Percentiles rank a stretch among this genome's conserved stretches.
phyloP scores from a whole-genome alignment of 2,329 filamentous ascomycete genomes.

The Fusarium secorum region DNA sequence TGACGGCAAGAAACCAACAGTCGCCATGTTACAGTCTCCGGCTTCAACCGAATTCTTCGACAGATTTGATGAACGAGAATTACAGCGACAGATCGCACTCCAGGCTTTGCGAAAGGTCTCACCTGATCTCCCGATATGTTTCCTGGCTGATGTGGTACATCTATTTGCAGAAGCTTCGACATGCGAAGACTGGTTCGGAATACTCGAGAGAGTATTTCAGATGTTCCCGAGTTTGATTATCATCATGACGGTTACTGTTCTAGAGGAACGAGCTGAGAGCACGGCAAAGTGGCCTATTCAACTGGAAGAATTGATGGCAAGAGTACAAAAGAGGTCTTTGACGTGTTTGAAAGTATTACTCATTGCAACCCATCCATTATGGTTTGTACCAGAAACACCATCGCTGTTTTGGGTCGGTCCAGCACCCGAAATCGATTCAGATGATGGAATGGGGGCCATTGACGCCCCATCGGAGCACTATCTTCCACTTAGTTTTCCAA shows the following conservation, averaged over 20 bases:
- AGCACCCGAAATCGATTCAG: background rate
- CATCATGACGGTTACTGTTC: background rate
- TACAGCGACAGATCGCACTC: background rate
- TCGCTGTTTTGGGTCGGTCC: accelerated
- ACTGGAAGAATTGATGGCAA: accelerated
- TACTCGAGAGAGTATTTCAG: background rate
- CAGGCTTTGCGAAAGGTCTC: background rate
- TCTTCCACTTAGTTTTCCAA: background rate
- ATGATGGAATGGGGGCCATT: background rate
- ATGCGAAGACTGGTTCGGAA: background rate
- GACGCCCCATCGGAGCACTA: accelerated
- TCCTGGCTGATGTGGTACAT: background rate
- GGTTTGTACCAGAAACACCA: accelerated
- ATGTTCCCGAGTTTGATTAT: background rate
- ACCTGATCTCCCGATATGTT: accelerated
- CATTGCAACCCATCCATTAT: background rate
- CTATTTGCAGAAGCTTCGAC: background rate
- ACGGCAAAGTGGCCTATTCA: accelerated
- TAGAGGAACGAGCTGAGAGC: background rate
- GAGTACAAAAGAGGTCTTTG: accelerated
- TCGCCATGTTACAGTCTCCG: accelerated
- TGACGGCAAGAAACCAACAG: background rate
- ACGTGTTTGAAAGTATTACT: accelerated
- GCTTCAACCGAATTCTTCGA: accelerated
- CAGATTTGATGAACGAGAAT: background rate